phyloP scores from a whole-genome alignment of 352 stramenopile species.

The Blastocystis sp. region DNA sequence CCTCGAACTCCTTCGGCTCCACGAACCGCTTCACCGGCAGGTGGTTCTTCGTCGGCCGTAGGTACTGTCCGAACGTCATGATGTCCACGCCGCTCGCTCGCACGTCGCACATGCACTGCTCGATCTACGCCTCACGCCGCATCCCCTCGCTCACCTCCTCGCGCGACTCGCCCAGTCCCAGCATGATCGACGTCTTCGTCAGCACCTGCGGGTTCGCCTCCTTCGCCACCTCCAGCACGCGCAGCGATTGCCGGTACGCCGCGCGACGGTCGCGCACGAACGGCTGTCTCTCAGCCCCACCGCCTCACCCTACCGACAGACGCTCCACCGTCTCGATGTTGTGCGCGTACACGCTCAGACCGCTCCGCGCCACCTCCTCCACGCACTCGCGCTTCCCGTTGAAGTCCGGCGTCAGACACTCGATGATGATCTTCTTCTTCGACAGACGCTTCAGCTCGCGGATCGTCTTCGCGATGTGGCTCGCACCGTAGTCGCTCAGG shows the following conservation, averaged over 20 bases:
- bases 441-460: constrained; percentile 77
- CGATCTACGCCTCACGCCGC: constrained; percentile 52
- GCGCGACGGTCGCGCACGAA: constrained; percentile 82
- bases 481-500: background rate
- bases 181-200: constrained; percentile 98
- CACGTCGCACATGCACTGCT: constrained; percentile 83
- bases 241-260: constrained; percentile 92
- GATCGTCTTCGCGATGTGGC: constrained; percentile 91
- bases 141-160: constrained; percentile 83
- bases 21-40: constrained; percentile 74
- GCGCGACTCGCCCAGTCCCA: constrained; percentile 93
- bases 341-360: constrained; percentile 97
- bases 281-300: constrained; percentile 69
- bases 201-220: constrained; percentile 84
- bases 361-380: constrained; percentile 86
- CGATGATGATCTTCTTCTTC: constrained; percentile 91
- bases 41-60: constrained; percentile 93
- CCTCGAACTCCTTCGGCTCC: constrained; percentile 71
- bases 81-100: constrained; percentile 76
- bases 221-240: constrained; percentile 91
- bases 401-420: constrained; percentile 97
- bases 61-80: constrained; percentile 98
- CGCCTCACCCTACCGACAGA: constrained; percentile 73
- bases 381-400: constrained; percentile 85
- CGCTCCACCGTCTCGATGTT: constrained; percentile 98